A percentile compares a stretch with the other conserved stretches of the same genome.
Evolutionary conservation across 345 rosid genomes (phyloP).

Genomic region (Populus davidiana): DNA sequence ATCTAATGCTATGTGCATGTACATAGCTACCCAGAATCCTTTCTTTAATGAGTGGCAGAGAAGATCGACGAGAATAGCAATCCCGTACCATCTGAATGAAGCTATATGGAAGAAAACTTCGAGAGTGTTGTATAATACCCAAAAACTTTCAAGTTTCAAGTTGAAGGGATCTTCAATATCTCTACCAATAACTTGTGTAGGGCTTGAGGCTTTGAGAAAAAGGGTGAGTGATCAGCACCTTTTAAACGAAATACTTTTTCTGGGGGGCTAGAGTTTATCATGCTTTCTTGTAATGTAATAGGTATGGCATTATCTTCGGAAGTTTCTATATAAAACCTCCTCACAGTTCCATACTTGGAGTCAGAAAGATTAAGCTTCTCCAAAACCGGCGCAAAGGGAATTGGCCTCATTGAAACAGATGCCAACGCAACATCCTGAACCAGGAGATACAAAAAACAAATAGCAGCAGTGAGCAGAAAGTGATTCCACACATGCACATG

Average conservation of each 20-base stretch:
- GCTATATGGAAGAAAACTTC: background rate
- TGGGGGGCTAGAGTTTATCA: conserved; percentile 74
- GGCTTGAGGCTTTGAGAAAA: conserved; percentile 99
- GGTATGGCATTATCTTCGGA: conserved; percentile 84
- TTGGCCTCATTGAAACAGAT: conserved; percentile 86
- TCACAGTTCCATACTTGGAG: conserved; percentile 62
- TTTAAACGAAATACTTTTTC: conserved; percentile 70
- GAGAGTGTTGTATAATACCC: background rate
- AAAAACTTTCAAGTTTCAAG: conserved; percentile 22
- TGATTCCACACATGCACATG: background rate
- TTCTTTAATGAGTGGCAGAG: background rate
- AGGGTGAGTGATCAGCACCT: conserved; percentile 97
- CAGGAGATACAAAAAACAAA: conserved; percentile 6
- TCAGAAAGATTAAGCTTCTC: conserved; percentile 83
- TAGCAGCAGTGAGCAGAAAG: background rate
- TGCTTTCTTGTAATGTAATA: conserved; percentile 57
- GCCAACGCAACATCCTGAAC: conserved; percentile 88
- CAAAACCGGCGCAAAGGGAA: conserved; percentile 88
- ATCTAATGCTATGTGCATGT: conserved; percentile 15
- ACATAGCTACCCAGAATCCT: conserved; percentile 13
- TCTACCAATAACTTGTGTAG: conserved; percentile 81
- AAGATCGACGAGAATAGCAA: background rate
- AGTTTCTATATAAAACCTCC: conserved; percentile 77
- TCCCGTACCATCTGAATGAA: conserved; percentile 1
- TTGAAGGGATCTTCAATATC: conserved; percentile 53